Evolutionary conservation across 2,329 filamentous ascomycete genomes (phyloP).

Genomic region (Trichoderma breve): DNA sequence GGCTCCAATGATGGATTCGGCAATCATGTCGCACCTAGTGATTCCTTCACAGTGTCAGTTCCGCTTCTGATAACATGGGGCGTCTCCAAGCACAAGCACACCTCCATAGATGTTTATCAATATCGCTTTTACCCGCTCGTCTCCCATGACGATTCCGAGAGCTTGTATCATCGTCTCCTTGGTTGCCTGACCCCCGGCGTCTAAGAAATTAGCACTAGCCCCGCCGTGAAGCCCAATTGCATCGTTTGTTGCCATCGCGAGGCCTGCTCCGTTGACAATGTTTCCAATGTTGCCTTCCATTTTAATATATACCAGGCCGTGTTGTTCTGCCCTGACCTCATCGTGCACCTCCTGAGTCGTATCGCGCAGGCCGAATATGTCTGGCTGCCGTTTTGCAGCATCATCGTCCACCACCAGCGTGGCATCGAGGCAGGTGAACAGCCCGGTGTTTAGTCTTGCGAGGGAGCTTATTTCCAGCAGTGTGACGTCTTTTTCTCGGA

Average conservation of each 20-base stretch:
- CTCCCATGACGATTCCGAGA: slow-evolving; percentile 70
- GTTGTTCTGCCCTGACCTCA: slow-evolving; percentile 44
- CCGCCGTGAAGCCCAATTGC: slow-evolving; percentile 68
- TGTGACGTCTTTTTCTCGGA: slow-evolving; percentile 47
- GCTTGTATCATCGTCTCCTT: slow-evolving; percentile 74
- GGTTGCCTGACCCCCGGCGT: slow-evolving; percentile 87
- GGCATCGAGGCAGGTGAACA: slow-evolving; percentile 37
- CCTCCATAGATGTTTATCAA: slow-evolving; percentile 57
- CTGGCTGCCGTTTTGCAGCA: slow-evolving; percentile 41
- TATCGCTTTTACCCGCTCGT: slow-evolving; percentile 67
- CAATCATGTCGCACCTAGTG: slow-evolving; percentile 51
- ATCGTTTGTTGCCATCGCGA: slow-evolving; percentile 90
- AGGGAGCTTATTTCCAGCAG: slow-evolving; percentile 44
- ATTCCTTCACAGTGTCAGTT: slow-evolving; percentile 37
- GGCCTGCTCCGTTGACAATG: slow-evolving; percentile 82
- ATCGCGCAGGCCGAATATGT: slow-evolving; percentile 40
- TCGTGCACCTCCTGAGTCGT: slow-evolving; percentile 32
- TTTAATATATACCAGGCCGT: slow-evolving; percentile 78
- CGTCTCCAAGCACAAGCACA: slow-evolving; percentile 21
- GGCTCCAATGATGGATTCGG: slow-evolving; percentile 47
- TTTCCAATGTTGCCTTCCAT: slow-evolving; percentile 67
- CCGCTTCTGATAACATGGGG: background rate
- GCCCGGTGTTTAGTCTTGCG: slow-evolving; percentile 27
- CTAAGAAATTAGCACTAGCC: slow-evolving; percentile 76
- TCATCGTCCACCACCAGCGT: slow-evolving; percentile 50